A percentile compares a stretch with the other conserved stretches of the same genome.
Conservation (phyloP, 2,329 filamentous ascomycete species). For the Fusarium lyarnte region DNA sequence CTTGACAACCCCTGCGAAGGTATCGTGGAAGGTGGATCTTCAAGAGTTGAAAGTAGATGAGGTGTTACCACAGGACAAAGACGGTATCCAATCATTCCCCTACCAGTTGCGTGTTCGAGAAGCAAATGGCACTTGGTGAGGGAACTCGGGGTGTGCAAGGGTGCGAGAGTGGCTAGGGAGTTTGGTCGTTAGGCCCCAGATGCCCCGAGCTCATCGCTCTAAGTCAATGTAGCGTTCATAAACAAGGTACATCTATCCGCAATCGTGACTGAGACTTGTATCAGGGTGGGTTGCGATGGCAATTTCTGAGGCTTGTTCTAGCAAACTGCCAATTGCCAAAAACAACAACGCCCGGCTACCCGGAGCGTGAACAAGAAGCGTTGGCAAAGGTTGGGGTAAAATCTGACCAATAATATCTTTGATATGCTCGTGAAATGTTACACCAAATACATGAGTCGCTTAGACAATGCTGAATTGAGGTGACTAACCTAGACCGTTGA, state of each 20-base stretch:
- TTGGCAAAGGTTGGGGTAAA: slow-evolving; percentile 18
- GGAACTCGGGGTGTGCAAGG: slow-evolving; percentile 26
- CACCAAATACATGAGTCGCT: slow-evolving; percentile 13
- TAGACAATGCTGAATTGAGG: slow-evolving; percentile 26
- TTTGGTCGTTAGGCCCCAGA: slow-evolving; percentile 9
- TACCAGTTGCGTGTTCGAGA: slow-evolving; percentile 23
- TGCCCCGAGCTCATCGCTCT: not conserved
- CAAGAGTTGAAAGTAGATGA: slow-evolving; percentile 32
- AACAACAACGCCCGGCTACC: slow-evolving; percentile 18
- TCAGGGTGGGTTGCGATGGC: slow-evolving; percentile 10
- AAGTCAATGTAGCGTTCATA: slow-evolving; percentile 5
- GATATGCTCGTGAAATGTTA: not conserved
- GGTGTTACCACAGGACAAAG: slow-evolving; percentile 15
- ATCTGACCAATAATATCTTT: slow-evolving; percentile 14
- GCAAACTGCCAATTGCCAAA: slow-evolving; percentile 9
- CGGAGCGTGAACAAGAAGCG: slow-evolving; percentile 12
- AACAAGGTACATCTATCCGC: slow-evolving; percentile 32
- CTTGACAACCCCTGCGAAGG: slow-evolving; percentile 20
- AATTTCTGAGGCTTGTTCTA: slow-evolving; percentile 2
- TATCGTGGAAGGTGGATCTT: slow-evolving; percentile 33
- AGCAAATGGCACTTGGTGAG: slow-evolving; percentile 25
- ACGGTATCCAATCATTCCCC: slow-evolving; percentile 28
- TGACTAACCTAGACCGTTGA: slow-evolving; percentile 11
- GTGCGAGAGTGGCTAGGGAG: slow-evolving; percentile 10
- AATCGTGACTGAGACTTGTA: slow-evolving; percentile 9